Evolutionary conservation across 1,139 yeast species (phyloP), one percentile per base, ranked within the genome.

Genomic region (Yamadazyma dendronema): DNA sequence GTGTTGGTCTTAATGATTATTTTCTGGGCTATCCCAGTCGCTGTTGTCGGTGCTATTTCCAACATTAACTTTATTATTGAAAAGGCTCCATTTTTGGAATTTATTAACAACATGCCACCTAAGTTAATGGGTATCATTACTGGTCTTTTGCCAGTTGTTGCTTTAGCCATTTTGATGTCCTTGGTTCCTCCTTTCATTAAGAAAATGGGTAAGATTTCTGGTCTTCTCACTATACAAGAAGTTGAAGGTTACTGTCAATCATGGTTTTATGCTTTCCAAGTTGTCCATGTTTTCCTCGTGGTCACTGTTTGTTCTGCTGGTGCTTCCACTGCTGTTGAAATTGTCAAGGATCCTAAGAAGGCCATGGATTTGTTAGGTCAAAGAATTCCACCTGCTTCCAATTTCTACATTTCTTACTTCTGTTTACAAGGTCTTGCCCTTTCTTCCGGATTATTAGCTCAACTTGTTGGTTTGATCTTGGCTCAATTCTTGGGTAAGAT

Each of bases 21-120:
- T 39, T 84, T 89, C 58, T 92, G 97, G 97, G 77, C 96, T 42
- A 73, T 89, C 52, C 97, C 97, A 13, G 97, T 90, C 36, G 96
- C 97, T 2, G 87, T 88, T 59, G 96, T 92, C 39, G 97, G 97
- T 81, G 71, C 83, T 54, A 77, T 92, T 48, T 89, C 97, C 16
- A 90, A 90, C 63, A 76, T 92, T 50, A 79, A 84, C 46, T 75
- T 73, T 51, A 70, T 89, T 59, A 85, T 83, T 28, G 68, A 77
- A 36, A 79, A 77, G 46, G 71, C 89, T 17, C 85, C 67, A 15
- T 89, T 84, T 72, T 74, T 90, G 50, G 57, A 65, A 21, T 90
- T 86, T 59, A 76, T 92, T 50, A 62, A 81, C 55, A 75, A 81
- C 23, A 64, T 88, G 66, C 97, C 97, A 22, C 28, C 48, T 1